phyloP scores from a whole-genome alignment of 768 basidiomycete genomes.

The Strobilomyces confusus region DNA sequence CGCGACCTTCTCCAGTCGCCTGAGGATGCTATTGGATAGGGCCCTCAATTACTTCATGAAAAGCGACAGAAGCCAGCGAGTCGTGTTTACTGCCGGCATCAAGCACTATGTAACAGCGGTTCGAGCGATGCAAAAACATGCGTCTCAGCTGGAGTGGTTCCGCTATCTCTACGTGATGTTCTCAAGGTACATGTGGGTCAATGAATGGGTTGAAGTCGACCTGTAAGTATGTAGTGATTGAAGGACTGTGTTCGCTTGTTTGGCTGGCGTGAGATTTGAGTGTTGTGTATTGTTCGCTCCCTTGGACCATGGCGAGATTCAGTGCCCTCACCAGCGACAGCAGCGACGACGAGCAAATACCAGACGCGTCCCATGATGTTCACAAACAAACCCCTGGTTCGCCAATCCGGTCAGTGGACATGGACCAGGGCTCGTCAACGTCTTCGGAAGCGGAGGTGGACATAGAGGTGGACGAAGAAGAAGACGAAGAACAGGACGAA shows the following conservation, averaged over 20 bases:
- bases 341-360: slow-evolving; percentile 47
- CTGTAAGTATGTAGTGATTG: not conserved
- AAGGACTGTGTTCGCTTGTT: slow-evolving; percentile 24
- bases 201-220: slow-evolving; percentile 64
- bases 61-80: slow-evolving; percentile 1
- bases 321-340: slow-evolving; percentile 58
- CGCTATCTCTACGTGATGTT: slow-evolving; percentile 78
- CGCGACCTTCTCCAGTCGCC: slow-evolving; percentile 48
- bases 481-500: slow-evolving; percentile 36
- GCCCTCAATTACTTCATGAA: slow-evolving; percentile 3
- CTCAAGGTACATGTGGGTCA: slow-evolving; percentile 92
- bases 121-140: slow-evolving; percentile 67
- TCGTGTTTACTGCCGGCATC: slow-evolving; percentile 55
- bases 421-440: slow-evolving; percentile 29
- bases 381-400: slow-evolving; percentile 12
- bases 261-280: slow-evolving; percentile 20
- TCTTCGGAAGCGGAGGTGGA: slow-evolving; percentile 29
- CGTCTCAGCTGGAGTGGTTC: slow-evolving; percentile 84
- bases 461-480: slow-evolving; percentile 32
- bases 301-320: slow-evolving; percentile 58
- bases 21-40: slow-evolving; percentile 30
- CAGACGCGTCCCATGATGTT: slow-evolving; percentile 28
- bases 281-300: slow-evolving; percentile 17
- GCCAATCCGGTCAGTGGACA: slow-evolving; percentile 25
- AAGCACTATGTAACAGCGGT: slow-evolving; percentile 53